These are phyloP conservation scores for Gracilaria gracilis DNA, from an alignment of 23 red algal species.

Conservation along the genomic window DNA sequence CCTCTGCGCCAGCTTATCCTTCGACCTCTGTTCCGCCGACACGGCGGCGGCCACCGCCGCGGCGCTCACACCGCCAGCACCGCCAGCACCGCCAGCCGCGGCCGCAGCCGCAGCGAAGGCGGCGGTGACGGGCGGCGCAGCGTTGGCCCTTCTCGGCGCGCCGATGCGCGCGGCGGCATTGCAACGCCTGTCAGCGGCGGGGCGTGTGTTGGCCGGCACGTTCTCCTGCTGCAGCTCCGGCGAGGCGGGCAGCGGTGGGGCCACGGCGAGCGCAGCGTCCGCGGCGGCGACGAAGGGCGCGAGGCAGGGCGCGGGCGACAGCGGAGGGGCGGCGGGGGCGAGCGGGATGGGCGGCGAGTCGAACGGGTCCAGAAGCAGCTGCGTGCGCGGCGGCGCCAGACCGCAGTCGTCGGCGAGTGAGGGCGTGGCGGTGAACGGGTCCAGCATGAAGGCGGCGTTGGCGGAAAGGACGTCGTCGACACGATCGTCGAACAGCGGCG, in stretches of 20 bases:
- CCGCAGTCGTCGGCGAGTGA: background rate
- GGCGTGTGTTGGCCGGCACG: slow-evolving; percentile 2
- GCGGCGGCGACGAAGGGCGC: background rate
- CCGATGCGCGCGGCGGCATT: too few relatives aligned
- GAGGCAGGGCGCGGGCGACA: background rate
- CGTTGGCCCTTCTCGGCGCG: too few relatives aligned
- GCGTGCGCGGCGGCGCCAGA: slow-evolving; percentile 15
- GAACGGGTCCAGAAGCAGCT: slow-evolving; percentile 49
- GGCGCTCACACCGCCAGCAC: too few relatives aligned
- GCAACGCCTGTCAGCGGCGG: too few relatives aligned
- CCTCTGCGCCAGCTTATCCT: slow-evolving; percentile 66
- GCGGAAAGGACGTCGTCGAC: slow-evolving; percentile 28
- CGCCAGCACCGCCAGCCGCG: background rate
- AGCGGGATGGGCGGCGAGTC: slow-evolving; percentile 46
- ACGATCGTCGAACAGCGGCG: slow-evolving; percentile 48
- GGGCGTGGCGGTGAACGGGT: slow-evolving; percentile 29
- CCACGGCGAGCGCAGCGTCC: background rate
- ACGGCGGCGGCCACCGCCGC: background rate
- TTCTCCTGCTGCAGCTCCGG: slow-evolving; percentile 15
- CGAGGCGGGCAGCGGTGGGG: background rate
- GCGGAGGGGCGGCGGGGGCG: background rate
- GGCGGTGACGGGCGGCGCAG: background rate
- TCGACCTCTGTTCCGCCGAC: slow-evolving; percentile 20
- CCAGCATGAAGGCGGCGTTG: slow-evolving; percentile 2
- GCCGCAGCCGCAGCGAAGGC: background rate